Base-by-base conservation (phyloP, 768 basidiomycete genomes). In the Vararia minispora region DNA sequence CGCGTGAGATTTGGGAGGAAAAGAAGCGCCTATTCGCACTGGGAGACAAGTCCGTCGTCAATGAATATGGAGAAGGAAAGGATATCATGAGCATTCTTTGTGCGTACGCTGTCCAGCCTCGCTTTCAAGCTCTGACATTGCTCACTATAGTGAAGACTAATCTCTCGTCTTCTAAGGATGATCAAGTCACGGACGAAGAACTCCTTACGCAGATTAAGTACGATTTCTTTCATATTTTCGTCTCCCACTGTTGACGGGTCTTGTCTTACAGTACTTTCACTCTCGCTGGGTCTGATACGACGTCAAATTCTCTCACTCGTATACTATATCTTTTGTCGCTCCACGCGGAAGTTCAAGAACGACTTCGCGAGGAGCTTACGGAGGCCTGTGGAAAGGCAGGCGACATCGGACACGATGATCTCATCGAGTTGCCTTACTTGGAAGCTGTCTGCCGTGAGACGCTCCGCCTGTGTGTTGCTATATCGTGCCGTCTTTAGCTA, bases 41-140 rank as follows among this genome's bases (percentile, higher is more conserved):
- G 17, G 63, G 60, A 4, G 63, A 65, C 23, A 56, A 59, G 26
- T 58, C 51, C 3, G 49, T 62, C 3, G 39, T 43, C 12, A 45
- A 42, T 11, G 57, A 61, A 39, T 53, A 61, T 28, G 60, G 58
- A 8, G 55, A 56, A 41, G 64, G 62, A 9, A 65, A 64, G 31
- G 69, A 71, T 45, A 59, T 72, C 16, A 56, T 71, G 44, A 69
- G 63, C 39, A 57, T 69, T 29, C 46, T 71, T 22, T 52, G 69
- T 72, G 44, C 29, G 66, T 49, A n/a, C 2, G 17, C n/a, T n/a
- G n/a, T 24, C 26, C 13, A 18, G 44, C 13, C 11, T 21, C 11
- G 30, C 6, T 30, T 20, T 13, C 30, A 24, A 21, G 14, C 2
- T n/a, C 31, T 41, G 26, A 39, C 14, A 41, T 17, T 26, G 41